These are phyloP conservation scores for Diaporthe vaccinii DNA, from an alignment of 2,329 filamentous ascomycete species.

Conservation along the genomic window DNA sequence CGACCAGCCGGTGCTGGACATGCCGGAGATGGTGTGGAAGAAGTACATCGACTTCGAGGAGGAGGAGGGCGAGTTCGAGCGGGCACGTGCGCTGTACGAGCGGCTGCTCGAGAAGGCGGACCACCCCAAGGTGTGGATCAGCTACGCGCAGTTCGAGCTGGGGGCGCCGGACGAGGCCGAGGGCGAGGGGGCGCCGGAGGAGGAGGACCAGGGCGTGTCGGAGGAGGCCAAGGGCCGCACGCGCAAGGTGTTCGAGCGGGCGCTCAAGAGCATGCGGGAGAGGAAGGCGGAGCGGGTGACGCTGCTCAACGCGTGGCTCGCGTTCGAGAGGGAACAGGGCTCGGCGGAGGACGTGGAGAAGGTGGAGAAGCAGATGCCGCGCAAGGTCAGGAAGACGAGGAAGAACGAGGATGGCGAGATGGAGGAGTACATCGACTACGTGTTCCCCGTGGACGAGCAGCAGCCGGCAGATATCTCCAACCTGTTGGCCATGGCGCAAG, in stretches of 20 bases:
- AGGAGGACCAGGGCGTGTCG: conserved; percentile 78
- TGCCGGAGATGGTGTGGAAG: conserved; percentile 98
- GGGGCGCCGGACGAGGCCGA: conserved; percentile 84
- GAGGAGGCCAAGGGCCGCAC: conserved; percentile 88
- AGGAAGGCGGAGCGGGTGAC: conserved; percentile 94
- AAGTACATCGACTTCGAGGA: conserved; percentile 99
- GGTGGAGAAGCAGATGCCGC: conserved; percentile 94
- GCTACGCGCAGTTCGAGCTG: conserved; percentile 98
- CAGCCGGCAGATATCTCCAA: conserved; percentile 86
- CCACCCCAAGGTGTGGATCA: conserved; percentile 99
- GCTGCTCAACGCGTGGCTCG: conserved; percentile 90
- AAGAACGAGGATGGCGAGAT: conserved; percentile 92
- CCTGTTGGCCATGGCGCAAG: conserved; percentile 86
- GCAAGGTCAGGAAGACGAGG: conserved; percentile 91
- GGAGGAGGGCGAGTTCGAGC: conserved; percentile 90
- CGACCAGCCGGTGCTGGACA: conserved; percentile 85
- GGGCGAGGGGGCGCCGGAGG: conserved; percentile 67
- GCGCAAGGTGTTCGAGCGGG: conserved; percentile 86
- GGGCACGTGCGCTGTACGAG: conserved; percentile 87
- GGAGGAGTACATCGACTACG: conserved; percentile 97
- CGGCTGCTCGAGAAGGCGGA: conserved; percentile 93
- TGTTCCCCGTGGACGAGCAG: conserved; percentile 96
- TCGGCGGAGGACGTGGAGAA: conserved; percentile 80
- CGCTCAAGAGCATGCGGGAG: conserved; percentile 88
- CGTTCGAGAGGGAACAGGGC: conserved; percentile 91